These are phyloP conservation scores for Citrus sinensis DNA, from an alignment of 345 rosid species.

Conservation along the genomic window DNA sequence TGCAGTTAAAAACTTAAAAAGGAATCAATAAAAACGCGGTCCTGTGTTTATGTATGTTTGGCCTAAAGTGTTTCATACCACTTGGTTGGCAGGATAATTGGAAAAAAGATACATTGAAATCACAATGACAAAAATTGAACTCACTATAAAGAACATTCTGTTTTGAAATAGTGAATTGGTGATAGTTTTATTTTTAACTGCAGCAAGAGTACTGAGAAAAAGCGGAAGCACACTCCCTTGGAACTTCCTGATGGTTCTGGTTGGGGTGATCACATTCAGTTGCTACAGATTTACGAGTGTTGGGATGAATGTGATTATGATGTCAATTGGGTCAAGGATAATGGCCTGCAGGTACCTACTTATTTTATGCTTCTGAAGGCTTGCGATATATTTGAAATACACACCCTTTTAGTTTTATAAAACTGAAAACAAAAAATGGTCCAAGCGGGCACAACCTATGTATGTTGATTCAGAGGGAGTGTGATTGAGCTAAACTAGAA, in stretches of 20 bases:
- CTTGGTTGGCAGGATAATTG: not conserved
- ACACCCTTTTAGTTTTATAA: not conserved
- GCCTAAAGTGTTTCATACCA: not conserved
- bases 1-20: not conserved
- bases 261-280: slow-evolving; percentile 89
- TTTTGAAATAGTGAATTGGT: slow-evolving; percentile 5
- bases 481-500: not conserved
- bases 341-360: slow-evolving; percentile 64
- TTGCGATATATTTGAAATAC: not conserved
- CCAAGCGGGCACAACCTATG: not conserved
- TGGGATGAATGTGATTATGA: slow-evolving; percentile 74
- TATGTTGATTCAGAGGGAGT: not conserved
- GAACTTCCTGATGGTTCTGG: slow-evolving; percentile 95
- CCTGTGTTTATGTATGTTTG: not conserved
- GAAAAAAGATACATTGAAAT: not conserved
- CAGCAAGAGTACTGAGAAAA: slow-evolving; percentile 70
- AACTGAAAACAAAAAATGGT: not conserved
- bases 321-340: slow-evolving; percentile 74
- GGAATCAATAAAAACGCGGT: not conserved
- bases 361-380: slow-evolving; percentile 15
- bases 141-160: not conserved
- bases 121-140: not conserved
- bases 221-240: slow-evolving; percentile 59
- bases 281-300: slow-evolving; percentile 79
- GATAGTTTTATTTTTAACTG: slow-evolving; percentile 13